phyloP scores from a whole-genome alignment of 2,329 filamentous ascomycete species.

The Claviceps citrina region DNA sequence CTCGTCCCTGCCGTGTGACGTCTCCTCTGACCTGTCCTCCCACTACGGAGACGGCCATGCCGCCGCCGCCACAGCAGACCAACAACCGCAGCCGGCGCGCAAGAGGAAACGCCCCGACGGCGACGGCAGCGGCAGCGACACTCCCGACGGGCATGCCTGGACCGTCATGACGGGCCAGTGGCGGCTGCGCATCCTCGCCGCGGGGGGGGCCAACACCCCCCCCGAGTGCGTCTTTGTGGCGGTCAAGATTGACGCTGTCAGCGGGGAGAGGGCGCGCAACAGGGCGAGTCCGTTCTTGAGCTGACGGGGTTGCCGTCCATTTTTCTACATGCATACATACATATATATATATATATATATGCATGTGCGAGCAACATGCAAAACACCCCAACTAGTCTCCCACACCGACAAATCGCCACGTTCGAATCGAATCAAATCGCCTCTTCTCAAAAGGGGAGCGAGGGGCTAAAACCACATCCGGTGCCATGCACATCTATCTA shows the following conservation, averaged over 20 bases:
- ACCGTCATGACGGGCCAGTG: slow-evolving; percentile 55
- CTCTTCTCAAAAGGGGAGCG: too few species aligned
- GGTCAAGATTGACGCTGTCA: slow-evolving; percentile 61
- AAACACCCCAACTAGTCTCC: too few species aligned
- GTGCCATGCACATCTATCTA: too few species aligned
- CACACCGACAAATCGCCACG: too few species aligned
- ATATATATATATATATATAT: too few species aligned
- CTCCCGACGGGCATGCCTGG: slow-evolving; percentile 32
- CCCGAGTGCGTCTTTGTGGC: slow-evolving; percentile 60
- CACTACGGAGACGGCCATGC: too few species aligned
- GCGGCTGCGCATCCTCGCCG: slow-evolving; percentile 49
- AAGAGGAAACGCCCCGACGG: slow-evolving; percentile 30
- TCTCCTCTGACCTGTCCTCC: not conserved
- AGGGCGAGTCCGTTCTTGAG: slow-evolving; percentile 45
- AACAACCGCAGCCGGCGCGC: slow-evolving; percentile 17
- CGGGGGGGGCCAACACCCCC: slow-evolving; percentile 31
- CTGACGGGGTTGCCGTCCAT: not conserved
- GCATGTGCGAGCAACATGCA: too few species aligned
- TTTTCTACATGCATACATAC: too few species aligned
- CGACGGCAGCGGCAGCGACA: slow-evolving; percentile 15
- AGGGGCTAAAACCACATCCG: too few species aligned
- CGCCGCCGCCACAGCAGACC: too few species aligned
- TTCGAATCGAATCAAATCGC: too few species aligned
- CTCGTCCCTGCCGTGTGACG: not conserved
- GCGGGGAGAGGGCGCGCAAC: slow-evolving; percentile 52